Base-by-base conservation (phyloP, 23 red algal species). In the Gracilaria caudata region DNA sequence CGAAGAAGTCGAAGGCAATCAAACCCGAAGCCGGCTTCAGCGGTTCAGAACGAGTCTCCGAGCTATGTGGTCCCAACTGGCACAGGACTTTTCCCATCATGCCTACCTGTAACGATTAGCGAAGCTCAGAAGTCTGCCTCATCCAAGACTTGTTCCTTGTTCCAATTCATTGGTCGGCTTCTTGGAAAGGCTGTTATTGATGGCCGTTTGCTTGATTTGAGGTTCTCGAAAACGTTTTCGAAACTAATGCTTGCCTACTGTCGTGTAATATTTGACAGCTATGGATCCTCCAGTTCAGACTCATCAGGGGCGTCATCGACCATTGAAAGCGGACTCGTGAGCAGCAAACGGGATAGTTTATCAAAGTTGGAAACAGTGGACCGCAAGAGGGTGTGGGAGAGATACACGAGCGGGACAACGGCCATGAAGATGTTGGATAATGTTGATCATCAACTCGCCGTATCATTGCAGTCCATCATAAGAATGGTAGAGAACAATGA, bases 121-220 rank as follows among this genome's bases (percentile, higher is more conserved):
- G 68, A 89, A 56, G 29, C 65, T 37, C 54, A 64, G 16, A 64
- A 58, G 4, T 35, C 46, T 68, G 66, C 72, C 6, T 37, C 60
- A 20, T 55, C 83, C 51, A 84, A 83, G 86, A 90, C 65, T 38
- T 63, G 84, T 39, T 65, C 88, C 24, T 33, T 77, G 20, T 99
- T 95, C 65, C 79, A 77, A 13, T 99, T 99, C 53, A 66, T 95
- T 71, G 97, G 97, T 25, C 80, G 86, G 36, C 59, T 99, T 49
- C 61, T 89, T 55, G 97, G 84, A 21, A 99, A 99, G 87, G 97
- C 97, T 0, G 43, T 95, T n/a, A 79, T 92, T 45, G 97, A 99
- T 83, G 97, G 97, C 72, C 90, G 97, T 24, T 89, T 99, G 0
- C 53, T 99, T 17, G 97, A 99, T 66, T 77, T 99, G 26, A 90